These are phyloP conservation scores for Wickerhamia fluorescens DNA, from an alignment of 805 yeast genomes.

Conservation along the genomic window DNA sequence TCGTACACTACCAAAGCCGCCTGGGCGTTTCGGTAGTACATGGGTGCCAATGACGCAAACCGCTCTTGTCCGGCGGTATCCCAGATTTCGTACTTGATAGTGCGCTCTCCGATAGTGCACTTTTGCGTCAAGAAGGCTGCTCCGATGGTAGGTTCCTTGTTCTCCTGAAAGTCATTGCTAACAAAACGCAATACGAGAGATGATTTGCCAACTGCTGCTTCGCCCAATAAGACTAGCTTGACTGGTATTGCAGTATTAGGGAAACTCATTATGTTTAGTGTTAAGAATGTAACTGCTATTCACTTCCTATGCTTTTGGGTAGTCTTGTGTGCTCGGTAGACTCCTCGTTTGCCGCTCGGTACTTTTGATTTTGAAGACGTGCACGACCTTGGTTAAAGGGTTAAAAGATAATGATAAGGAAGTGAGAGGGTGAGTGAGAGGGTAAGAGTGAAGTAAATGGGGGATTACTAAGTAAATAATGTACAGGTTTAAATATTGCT, in stretches of 20 bases:
- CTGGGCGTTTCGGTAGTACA: conserved; percentile 96
- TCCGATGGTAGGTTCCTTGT: conserved; percentile 96
- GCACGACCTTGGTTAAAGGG: too few relatives aligned
- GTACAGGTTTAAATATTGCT: too few relatives aligned
- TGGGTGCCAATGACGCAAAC: conserved; percentile 92
- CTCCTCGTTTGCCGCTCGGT: too few relatives aligned
- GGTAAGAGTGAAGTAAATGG: too few relatives aligned
- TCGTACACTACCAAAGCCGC: conserved; percentile 96
- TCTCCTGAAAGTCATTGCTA: conserved; percentile 91
- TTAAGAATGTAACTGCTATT: too few relatives aligned
- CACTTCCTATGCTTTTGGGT: too few relatives aligned
- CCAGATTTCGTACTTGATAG: conserved; percentile 91
- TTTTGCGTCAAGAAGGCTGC: conserved; percentile 96
- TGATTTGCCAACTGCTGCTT: conserved; percentile 97
- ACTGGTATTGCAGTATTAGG: conserved; percentile 57
- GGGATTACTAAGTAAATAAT: too few relatives aligned
- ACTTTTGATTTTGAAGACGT: too few relatives aligned
- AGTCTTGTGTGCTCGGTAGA: too few relatives aligned
- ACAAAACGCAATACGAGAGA: conserved; percentile 89
- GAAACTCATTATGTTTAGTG: conserved; percentile 15
- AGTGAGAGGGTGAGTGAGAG: too few relatives aligned
- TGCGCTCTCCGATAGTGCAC: conserved; percentile 77
- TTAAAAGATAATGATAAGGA: too few relatives aligned
- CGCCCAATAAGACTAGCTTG: conserved; percentile 87
- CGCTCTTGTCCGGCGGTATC: conserved; percentile 98